Base-by-base conservation (phyloP, 495 filamentous ascomycete species). In the Xylaria grammica region DNA sequence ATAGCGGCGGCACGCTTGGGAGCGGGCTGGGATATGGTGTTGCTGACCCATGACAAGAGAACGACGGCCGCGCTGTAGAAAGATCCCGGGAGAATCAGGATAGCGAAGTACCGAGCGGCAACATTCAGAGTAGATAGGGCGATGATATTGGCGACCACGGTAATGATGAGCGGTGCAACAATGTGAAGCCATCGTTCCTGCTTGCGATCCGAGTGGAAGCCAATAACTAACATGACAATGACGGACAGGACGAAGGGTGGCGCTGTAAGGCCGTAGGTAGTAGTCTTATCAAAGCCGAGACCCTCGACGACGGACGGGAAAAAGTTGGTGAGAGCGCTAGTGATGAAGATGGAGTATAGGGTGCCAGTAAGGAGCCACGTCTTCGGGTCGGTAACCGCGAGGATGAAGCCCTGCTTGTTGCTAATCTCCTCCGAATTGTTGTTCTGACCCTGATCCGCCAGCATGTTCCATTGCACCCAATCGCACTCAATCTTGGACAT, bases 1-100 rank as follows among this genome's bases (percentile, higher is more conserved):
- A 65, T 65, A 19, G 68, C 68, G 7, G 68, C 65, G 7, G 68
- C 68, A 10, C 62, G 48, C 62, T 71, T 71, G 13, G 59, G 57
- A 13, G 53, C 29, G 5, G 66, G 66, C 13, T 65, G 65, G 19
- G 66, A 57, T 15, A 68, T 44, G 20, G 48, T 65, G 45, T 53
- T 63, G 22, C 65, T 70, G 15, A 67, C 64, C 65, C 62, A 70
- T 0, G 66, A 67, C 4, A 70, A 56, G 13, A 53, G 65, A 29
- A 67, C 65, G 19, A 67, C 55, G 29, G 60, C 65, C 1, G 66
- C 32, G 4, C 60, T 42, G 15, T 67, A 67, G 65, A 67, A 57
- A 11, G 65, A 67, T 27, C 36, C 65, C 0, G 65, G 65, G 0
- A 70, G 68, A 11, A 68, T 42, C 56, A 70, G 57, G 55, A 68